Base-by-base conservation (phyloP, 768 basidiomycete species). In the Serendipita sp. region DNA sequence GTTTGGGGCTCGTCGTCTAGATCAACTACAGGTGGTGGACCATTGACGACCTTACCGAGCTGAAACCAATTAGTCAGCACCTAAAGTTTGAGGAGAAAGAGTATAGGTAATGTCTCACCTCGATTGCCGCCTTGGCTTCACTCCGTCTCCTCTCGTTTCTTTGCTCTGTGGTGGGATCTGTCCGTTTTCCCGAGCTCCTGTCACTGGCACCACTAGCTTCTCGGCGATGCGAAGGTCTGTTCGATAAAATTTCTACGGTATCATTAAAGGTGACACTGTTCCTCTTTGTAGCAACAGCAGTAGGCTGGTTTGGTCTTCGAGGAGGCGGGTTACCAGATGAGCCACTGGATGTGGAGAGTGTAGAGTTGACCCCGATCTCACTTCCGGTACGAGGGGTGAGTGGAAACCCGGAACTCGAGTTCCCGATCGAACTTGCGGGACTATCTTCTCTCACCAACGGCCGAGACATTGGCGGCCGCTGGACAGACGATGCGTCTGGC, bases 21-120 rank as follows among this genome's bases (percentile, higher is more conserved):
- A 55, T 75, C 73, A 33, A 75, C 71, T 52, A 76, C 72, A 68
- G 81, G 74, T 29, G 72, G 77, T 37, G 78, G 82, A 3, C 90
- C 88, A 70, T 92, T 90, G 69, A 91, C 82, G 53, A 89, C 85
- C 66, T 90, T 88, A n/a, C 91, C 89, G 44, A 91, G 83, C 91
- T 91, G 69, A 52, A 58, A 65, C 36, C n/a, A 40, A 55, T 64
- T 64, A 52, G 23, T 43, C 45, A 50, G 44, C 66, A 16, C 65
- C 67, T 66, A 34, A 65, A 36, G 62, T 64, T 45, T n/a, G 27
- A 44, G 64, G 46, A 27, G 4, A 50, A 55, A 64, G 62, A 40
- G 2, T 40, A 50, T 27, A 67, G 23, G 23, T 23, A 23, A 23
- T 60, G 37, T 74, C 81, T n/a, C 63, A 91, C 90, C 83, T 92